A percentile compares a stretch with the other conserved stretches of the same genome.
Conservation (phyloP, 1,139 yeast genomes). For the Hyphopichia wangnamkhiaoensis region DNA sequence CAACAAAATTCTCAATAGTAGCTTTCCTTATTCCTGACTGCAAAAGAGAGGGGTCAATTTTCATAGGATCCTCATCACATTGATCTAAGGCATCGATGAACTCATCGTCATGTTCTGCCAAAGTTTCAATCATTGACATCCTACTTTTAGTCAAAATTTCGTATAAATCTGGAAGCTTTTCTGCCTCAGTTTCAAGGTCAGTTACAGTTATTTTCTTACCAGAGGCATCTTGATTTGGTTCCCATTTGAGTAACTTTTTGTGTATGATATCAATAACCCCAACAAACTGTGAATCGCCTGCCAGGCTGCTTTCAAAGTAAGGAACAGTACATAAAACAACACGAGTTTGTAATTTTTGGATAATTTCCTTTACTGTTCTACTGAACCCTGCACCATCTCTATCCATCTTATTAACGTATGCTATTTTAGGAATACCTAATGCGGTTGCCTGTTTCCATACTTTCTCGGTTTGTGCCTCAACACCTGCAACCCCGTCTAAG, state of each 20-base stretch:
- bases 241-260: conserved; percentile 68
- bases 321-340: conserved; percentile 83
- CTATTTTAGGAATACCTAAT: conserved; percentile 68
- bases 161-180: conserved; percentile 31
- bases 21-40: conserved; percentile 61
- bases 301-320: conserved; percentile 46
- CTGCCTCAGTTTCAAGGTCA: conserved; percentile 34
- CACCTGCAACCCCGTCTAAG: conserved; percentile 95
- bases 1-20: conserved; percentile 56
- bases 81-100: conserved; percentile 78
- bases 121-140: conserved; percentile 77
- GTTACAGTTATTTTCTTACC: conserved; percentile 59
- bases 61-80: conserved; percentile 67
- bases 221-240: conserved; percentile 39
- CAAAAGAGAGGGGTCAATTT: conserved; percentile 53
- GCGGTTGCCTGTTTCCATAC: conserved; percentile 89
- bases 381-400: conserved; percentile 94
- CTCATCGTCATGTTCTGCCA: conserved; percentile 79
- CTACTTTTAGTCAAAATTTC: conserved; percentile 60
- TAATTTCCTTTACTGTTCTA: conserved; percentile 82
- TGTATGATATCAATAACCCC: conserved; percentile 88
- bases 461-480: conserved; percentile 96
- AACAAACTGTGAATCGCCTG: conserved; percentile 49
- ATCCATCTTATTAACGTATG: conserved; percentile 94
- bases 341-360: conserved; percentile 72